Evolutionary conservation across 1,284 basidiomycete species (phyloP).

Genomic region (Sanghuangporus sanghuang): DNA sequence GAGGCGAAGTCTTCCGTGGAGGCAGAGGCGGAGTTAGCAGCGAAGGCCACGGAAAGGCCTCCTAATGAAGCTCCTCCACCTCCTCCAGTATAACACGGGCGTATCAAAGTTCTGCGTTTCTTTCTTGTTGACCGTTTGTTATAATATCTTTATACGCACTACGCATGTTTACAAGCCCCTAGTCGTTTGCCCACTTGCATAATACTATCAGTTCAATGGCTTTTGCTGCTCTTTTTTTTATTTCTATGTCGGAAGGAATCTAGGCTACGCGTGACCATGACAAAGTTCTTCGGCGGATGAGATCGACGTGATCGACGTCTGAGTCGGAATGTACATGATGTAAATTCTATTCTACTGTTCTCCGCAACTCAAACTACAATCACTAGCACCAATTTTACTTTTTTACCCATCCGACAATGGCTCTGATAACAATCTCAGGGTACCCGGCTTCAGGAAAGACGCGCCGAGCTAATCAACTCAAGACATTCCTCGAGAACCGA

Average conservation of each 20-base stretch:
- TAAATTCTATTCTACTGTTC: not conserved
- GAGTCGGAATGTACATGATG: not conserved
- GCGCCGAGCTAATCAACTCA: slow-evolving; percentile 64
- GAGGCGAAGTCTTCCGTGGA: slow-evolving; percentile 52
- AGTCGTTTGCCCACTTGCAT: slow-evolving; percentile 3
- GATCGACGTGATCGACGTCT: not conserved
- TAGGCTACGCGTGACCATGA: no score
- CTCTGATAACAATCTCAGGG: slow-evolving; percentile 90
- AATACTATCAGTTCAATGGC: not conserved
- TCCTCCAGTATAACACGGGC: slow-evolving; percentile 9
- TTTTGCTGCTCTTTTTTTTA: not conserved
- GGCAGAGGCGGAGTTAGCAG: slow-evolving; percentile 16
- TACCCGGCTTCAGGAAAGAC: slow-evolving; percentile 89
- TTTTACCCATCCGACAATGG: slow-evolving; percentile 50
- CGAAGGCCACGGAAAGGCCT: slow-evolving; percentile 3
- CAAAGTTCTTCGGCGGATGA: not conserved
- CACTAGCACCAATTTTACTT: not conserved
- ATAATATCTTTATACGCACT: slow-evolving; percentile 13
- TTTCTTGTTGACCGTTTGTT: not conserved
- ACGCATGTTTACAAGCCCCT: slow-evolving; percentile 6
- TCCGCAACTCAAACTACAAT: not conserved
- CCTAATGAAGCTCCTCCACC: slow-evolving; percentile 1
- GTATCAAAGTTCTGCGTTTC: not conserved
- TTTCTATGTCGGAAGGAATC: not conserved
- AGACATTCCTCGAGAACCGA: slow-evolving; percentile 50